These are phyloP conservation scores for Crithidia bombi DNA, from an alignment of 208 protist species.

Conservation along the genomic window DNA sequence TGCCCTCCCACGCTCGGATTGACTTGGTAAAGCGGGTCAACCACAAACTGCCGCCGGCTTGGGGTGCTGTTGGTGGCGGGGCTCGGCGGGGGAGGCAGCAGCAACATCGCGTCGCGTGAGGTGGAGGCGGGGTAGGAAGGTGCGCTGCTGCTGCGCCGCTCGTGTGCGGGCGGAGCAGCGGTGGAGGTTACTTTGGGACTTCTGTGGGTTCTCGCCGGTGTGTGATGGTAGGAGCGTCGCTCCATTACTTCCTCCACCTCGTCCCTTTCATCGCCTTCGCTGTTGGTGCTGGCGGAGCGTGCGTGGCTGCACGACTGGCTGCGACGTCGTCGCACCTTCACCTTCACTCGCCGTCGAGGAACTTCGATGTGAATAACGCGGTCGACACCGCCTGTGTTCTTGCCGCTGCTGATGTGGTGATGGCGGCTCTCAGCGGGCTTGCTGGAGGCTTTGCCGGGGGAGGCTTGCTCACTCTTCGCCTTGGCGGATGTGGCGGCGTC, in stretches of 20 bases:
- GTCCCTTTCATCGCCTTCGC: neutral
- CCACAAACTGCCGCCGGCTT: constrained; percentile 15
- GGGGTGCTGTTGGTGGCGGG: constrained; percentile 12
- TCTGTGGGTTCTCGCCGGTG: neutral
- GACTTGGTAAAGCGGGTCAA: constrained; percentile 20
- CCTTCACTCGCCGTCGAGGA: constrained; percentile 22
- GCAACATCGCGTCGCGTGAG: constrained; percentile 10
- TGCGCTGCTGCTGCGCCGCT: constrained; percentile 8
- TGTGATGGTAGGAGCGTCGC: neutral
- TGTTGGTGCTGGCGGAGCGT: neutral
- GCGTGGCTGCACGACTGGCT: constrained; percentile 14
- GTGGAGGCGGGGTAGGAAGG: neutral
- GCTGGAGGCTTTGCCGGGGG: neutral
- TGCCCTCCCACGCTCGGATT: neutral
- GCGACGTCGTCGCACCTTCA: constrained; percentile 29
- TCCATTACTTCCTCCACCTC: neutral
- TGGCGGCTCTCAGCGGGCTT: neutral
- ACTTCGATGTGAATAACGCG: constrained; percentile 16
- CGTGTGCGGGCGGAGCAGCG: neutral
- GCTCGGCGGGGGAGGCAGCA: constrained; percentile 28
- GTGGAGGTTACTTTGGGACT: neutral
- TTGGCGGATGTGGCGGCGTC: neutral
- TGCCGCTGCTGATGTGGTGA: neutral
- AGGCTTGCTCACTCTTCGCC: neutral
- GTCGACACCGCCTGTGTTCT: neutral